Evolutionary conservation across 371 early-diverging fungal genomes (phyloP).

Genomic region (Nematocida sp.): DNA sequence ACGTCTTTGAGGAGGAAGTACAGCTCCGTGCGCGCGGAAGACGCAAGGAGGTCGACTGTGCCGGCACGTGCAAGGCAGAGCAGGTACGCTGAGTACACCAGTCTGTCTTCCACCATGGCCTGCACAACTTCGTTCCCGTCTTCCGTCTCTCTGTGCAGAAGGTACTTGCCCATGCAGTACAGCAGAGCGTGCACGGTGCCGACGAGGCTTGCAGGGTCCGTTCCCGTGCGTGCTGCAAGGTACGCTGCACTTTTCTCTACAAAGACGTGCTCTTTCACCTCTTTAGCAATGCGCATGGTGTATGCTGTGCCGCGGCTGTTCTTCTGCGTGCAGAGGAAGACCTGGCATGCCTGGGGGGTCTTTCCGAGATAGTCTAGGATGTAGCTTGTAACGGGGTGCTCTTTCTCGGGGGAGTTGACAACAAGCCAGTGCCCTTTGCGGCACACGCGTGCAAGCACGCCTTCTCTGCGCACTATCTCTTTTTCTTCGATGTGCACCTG

Average conservation of each 20-base stretch:
- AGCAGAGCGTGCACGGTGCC: not conserved
- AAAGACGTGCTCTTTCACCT: not conserved
- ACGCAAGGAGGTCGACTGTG: not conserved
- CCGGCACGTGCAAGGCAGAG: not conserved
- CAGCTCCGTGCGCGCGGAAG: not conserved
- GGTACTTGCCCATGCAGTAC: not conserved
- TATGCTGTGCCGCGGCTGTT: slow-evolving; percentile 23
- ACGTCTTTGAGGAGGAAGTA: slow-evolving; percentile 23
- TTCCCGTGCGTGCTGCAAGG: not conserved
- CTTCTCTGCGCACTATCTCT: slow-evolving; percentile 69
- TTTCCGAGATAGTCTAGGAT: not conserved
- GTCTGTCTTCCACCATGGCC: not conserved
- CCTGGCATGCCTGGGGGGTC: slow-evolving; percentile 8
- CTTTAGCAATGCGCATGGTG: slow-evolving; percentile 3
- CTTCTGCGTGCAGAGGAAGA: slow-evolving; percentile 15
- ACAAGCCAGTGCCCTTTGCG: slow-evolving; percentile 96
- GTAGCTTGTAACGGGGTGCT: slow-evolving; percentile 39
- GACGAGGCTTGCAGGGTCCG: not conserved
- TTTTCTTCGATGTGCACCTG: slow-evolving; percentile 50
- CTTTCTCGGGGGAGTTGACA: slow-evolving; percentile 68
- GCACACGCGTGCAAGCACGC: slow-evolving; percentile 84
- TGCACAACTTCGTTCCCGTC: not conserved
- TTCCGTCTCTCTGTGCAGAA: not conserved
- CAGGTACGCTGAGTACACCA: not conserved
- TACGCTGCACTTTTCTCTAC: not conserved